phyloP scores from a whole-genome alignment of 495 filamentous ascomycete genomes.

The Friedmanniomyces simplex region DNA sequence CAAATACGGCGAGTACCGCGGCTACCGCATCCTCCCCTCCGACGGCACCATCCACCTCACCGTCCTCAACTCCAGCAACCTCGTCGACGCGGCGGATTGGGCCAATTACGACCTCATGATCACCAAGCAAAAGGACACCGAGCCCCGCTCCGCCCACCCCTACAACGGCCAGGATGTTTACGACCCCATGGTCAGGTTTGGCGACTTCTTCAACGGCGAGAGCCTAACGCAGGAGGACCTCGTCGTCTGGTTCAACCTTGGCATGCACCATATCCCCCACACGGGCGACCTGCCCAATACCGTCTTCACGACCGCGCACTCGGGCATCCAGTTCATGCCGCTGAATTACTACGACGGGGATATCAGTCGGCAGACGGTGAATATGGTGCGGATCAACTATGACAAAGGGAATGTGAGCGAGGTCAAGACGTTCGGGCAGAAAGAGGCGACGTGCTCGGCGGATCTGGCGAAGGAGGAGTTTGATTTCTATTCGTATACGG shows the following conservation, averaged over 20 bases:
- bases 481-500: slow-evolving; percentile 32
- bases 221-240: slow-evolving; percentile 43
- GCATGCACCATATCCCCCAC: slow-evolving; percentile 49
- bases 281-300: slow-evolving; percentile 45
- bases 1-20: slow-evolving; percentile 44
- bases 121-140: slow-evolving; percentile 43
- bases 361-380: slow-evolving; percentile 1
- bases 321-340: slow-evolving; percentile 14
- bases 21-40: slow-evolving; percentile 42
- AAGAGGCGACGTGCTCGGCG: slow-evolving; percentile 12
- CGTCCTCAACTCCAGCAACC: slow-evolving; percentile 38
- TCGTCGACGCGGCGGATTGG: slow-evolving; percentile 37
- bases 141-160: slow-evolving; percentile 36
- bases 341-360: slow-evolving; percentile 14
- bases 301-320: slow-evolving; percentile 16
- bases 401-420: slow-evolving; percentile 27
- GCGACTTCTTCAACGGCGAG: slow-evolving; percentile 46
- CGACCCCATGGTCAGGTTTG: slow-evolving; percentile 44
- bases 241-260: slow-evolving; percentile 45
- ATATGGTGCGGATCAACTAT: slow-evolving; percentile 35
- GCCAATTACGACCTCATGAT: slow-evolving; percentile 41
- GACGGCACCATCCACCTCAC: slow-evolving; percentile 37
- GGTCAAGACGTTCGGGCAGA: slow-evolving; percentile 34
- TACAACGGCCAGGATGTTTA: slow-evolving; percentile 38
- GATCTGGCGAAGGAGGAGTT: slow-evolving; percentile 16